Conservation (phyloP, 2,329 filamentous ascomycete species). For the Penicillium psychrosexuale region DNA sequence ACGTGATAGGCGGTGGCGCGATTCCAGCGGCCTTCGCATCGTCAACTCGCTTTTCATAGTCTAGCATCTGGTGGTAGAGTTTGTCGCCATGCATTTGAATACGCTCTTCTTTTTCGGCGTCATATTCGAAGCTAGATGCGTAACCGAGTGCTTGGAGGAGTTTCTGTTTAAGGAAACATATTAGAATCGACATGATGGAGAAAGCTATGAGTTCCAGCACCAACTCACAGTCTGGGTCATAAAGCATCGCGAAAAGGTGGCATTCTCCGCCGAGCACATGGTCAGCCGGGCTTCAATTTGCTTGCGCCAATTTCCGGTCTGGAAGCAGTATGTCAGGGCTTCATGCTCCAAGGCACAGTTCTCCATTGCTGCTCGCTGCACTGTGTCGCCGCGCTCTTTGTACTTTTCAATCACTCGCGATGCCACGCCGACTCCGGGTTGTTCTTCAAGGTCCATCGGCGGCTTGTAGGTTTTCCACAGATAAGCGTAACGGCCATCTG, state of each 20-base stretch:
- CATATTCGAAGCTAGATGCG: conserved; percentile 63
- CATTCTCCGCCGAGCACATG: conserved; percentile 76
- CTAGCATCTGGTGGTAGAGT: conserved; percentile 81
- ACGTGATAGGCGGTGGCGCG: conserved; percentile 44
- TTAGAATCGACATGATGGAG: neutral
- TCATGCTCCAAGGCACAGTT: conserved; percentile 89
- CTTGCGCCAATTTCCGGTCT: conserved; percentile 63
- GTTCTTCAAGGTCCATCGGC: conserved; percentile 62
- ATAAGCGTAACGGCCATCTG: conserved; percentile 74
- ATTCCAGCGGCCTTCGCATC: conserved; percentile 48
- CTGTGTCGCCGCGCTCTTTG: conserved; percentile 74
- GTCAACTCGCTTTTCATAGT: conserved; percentile 73
- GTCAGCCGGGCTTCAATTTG: conserved; percentile 57
- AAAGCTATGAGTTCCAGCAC: neutral
- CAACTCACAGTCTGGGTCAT: conserved; percentile 72
- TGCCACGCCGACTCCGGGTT: conserved; percentile 71
- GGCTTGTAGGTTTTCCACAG: conserved; percentile 91
- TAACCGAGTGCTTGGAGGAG: conserved; percentile 91
- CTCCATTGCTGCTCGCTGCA: conserved; percentile 80
- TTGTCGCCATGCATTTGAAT: conserved; percentile 96
- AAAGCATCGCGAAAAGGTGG: conserved; percentile 80
- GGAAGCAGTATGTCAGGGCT: conserved; percentile 79
- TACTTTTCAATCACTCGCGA: conserved; percentile 77
- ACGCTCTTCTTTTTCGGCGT: conserved; percentile 70
- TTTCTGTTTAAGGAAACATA: conserved; percentile 52